Evolutionary conservation across 768 basidiomycete species (phyloP).

Genomic region (Agaricus sinodeliciosus): DNA sequence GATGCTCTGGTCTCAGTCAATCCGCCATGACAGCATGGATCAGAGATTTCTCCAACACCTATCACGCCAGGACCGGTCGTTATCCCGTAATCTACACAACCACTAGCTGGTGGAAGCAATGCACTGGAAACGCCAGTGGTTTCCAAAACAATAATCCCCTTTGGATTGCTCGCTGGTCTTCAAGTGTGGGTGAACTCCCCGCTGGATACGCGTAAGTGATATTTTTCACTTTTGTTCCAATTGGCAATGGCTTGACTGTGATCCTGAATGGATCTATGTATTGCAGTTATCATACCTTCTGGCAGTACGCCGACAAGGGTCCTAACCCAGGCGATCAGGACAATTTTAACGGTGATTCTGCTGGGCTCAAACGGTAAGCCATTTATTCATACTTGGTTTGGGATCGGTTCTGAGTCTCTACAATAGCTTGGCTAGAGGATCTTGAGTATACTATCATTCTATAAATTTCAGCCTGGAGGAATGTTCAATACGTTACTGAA

Average conservation of each 20-base stretch:
- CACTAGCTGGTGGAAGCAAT: slow-evolving; percentile 62
- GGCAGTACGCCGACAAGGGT: slow-evolving; percentile 40
- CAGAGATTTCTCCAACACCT: slow-evolving; percentile 54
- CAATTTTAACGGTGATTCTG: slow-evolving; percentile 41
- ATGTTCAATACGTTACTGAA: too few species aligned
- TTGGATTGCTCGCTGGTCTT: slow-evolving; percentile 52
- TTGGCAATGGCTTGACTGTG: background rate
- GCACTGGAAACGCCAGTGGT: slow-evolving; percentile 50
- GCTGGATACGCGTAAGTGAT: slow-evolving; percentile 45
- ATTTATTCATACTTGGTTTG: background rate
- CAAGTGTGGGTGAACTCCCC: slow-evolving; percentile 45
- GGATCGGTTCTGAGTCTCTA: background rate
- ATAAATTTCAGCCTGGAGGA: too few species aligned
- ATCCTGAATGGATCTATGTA: background rate
- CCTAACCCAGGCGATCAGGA: slow-evolving; percentile 51
- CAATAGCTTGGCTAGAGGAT: slow-evolving; percentile 1
- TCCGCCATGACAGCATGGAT: slow-evolving; percentile 59
- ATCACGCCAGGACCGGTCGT: slow-evolving; percentile 40
- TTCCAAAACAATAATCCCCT: slow-evolving; percentile 50
- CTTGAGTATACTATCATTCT: background rate
- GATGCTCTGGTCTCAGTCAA: slow-evolving; percentile 48
- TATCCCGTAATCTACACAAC: slow-evolving; percentile 42
- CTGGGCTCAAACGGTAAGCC: slow-evolving; percentile 7
- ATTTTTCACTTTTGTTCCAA: background rate
- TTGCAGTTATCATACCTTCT: slow-evolving; percentile 44